These are phyloP conservation scores for Wallacemonas sp. DNA, from an alignment of 208 protist genomes.

Conservation along the genomic window DNA sequence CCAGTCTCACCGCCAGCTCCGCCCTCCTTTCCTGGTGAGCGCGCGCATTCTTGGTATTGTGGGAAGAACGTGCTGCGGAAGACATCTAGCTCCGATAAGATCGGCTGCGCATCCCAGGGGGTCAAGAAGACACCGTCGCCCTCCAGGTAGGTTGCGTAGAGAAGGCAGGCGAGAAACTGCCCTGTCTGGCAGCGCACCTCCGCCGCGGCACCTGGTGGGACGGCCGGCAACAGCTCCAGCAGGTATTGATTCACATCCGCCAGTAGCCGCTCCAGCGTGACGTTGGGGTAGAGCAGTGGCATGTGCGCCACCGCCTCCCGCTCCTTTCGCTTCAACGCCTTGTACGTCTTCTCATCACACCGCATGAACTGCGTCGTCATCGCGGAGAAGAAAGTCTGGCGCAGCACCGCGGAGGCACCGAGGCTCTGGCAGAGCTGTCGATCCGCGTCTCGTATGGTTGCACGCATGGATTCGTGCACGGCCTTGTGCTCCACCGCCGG, in stretches of 20 bases:
- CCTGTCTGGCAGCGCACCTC: conserved; percentile 32
- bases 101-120: conserved; percentile 31
- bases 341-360: conserved; percentile 31
- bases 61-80: conserved; percentile 33
- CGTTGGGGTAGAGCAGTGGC: neutral
- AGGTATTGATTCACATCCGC: conserved; percentile 14
- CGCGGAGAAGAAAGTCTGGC: neutral
- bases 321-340: conserved; percentile 18
- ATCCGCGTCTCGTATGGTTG: conserved; percentile 16
- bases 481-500: conserved; percentile 21
- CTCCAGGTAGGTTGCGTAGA: conserved; percentile 48
- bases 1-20: neutral
- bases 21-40: neutral
- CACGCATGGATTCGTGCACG: neutral
- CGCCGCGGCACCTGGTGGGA: neutral
- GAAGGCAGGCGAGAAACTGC: conserved; percentile 36
- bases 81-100: conserved; percentile 39
- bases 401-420: conserved; percentile 19
- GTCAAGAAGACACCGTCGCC: conserved; percentile 38
- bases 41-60: neutral
- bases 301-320: conserved; percentile 21
- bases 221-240: conserved; percentile 16
- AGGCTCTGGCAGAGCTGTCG: conserved; percentile 33
- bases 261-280: conserved; percentile 9
- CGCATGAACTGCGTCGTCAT: conserved; percentile 13